Evolutionary conservation across 1,284 basidiomycete genomes (phyloP), one percentile per base, ranked within the genome.

Genomic region (Fistulinella cinereoalba): DNA sequence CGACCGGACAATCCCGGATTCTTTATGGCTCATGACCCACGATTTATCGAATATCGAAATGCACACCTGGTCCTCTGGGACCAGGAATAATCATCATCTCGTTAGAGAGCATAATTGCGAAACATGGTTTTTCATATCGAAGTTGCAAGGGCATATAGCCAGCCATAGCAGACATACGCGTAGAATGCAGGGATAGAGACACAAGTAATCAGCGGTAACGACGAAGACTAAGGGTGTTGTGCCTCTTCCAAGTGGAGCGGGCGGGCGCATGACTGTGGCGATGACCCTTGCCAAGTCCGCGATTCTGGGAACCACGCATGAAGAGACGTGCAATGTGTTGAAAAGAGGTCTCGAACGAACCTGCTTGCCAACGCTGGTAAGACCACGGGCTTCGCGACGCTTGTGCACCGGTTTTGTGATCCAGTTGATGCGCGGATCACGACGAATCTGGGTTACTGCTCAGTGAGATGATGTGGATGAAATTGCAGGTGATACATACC

Each of bases 391-490:
- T 75, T 99, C 97, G 68, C 97, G 88, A 70, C 88, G 92, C 79
- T 98, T 99, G 88, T 99, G 97, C 47, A 99, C 96, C 22, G 96
- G 88, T 73, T 96, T 94, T 68, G 80, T 79, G 75, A 99, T 99
- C 96, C 95, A 98, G 87, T 92, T 98, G 80, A 99, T 97, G 63
- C 93, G 83, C 55, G 96, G 75, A 69, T 99, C 96, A 55, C 94
- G 89, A 56, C 92, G 91, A 73, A 97, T 86, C 87, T 90, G 55
- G 42, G 19, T 8, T 39, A 24, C 39, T 48, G 48, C 36, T 48
- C 41, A 46, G 47, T 16, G 24, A 24, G 21, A 7, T 32, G 33
- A 44, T 13, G 43, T n/a, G n/a, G n/a, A n/a, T n/a, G n/a, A n/a
- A n/a, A n/a, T n/a, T n/a, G 48, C 5, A 39, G 51, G 48, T 28